Evolutionary conservation across 768 basidiomycete species (phyloP).

Genomic region (Leccinum disarticulatum): DNA sequence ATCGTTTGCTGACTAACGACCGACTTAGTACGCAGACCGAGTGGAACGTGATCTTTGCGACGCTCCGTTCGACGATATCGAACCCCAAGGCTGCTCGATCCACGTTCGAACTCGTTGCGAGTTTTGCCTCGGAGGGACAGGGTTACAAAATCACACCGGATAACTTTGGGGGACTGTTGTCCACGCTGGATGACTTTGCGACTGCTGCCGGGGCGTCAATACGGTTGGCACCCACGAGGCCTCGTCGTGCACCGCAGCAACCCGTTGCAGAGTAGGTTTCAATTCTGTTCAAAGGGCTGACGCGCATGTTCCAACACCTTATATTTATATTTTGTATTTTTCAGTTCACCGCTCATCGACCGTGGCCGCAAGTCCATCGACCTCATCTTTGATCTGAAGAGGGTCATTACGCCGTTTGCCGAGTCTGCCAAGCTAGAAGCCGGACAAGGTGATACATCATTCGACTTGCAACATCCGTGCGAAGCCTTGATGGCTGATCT

Average conservation of each 20-base stretch:
- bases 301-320: background rate
- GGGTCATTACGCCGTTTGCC: constrained; percentile 58
- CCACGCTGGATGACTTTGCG: constrained; percentile 85
- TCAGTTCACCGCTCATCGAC: constrained; percentile 72
- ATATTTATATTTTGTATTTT: background rate
- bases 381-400: constrained; percentile 70
- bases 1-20: constrained; percentile 7
- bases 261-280: constrained; percentile 52
- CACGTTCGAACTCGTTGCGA: constrained; percentile 76
- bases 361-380: constrained; percentile 85
- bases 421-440: constrained; percentile 44
- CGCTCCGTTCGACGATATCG: constrained; percentile 80
- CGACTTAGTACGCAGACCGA: constrained; percentile 79
- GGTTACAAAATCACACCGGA: constrained; percentile 66
- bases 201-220: constrained; percentile 65
- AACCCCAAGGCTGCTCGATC: constrained; percentile 86
- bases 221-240: constrained; percentile 55
- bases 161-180: constrained; percentile 78
- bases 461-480: background rate
- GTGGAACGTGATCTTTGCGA: constrained; percentile 90
- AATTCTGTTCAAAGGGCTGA: background rate
- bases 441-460: constrained; percentile 26
- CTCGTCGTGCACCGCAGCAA: constrained; percentile 50
- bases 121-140: constrained; percentile 61
- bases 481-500: constrained; percentile 5